Evolutionary conservation across 768 basidiomycete species (phyloP).

Genomic region (Russula virescens): DNA sequence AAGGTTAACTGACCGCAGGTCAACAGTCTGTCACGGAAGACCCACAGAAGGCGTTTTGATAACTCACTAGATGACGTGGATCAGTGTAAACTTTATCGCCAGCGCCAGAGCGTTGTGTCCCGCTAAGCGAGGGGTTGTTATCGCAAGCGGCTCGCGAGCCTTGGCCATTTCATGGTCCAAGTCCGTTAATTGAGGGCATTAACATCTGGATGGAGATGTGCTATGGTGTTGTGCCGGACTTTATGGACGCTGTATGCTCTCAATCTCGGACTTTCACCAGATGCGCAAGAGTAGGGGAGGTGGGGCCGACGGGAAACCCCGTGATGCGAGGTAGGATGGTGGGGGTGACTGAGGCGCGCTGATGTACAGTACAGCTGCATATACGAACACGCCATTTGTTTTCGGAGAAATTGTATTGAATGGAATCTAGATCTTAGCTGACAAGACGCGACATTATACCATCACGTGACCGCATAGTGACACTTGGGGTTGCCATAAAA

Average conservation of each 20-base stretch:
- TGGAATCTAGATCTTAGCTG: neutral
- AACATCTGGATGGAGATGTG: neutral
- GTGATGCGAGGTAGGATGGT: neutral
- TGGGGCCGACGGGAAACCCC: neutral
- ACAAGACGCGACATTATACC: neutral
- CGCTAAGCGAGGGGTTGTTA: neutral
- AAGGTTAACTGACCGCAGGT: too few species aligned
- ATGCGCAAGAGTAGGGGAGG: neutral
- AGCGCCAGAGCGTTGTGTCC: neutral
- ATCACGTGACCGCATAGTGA: constrained; percentile 20
- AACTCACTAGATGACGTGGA: neutral
- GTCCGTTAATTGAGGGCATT: too few species aligned
- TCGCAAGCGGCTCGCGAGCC: neutral
- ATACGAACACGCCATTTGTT: too few species aligned
- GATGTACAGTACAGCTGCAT: too few species aligned
- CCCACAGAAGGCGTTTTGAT: neutral
- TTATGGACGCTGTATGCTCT: neutral
- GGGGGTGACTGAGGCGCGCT: too few species aligned
- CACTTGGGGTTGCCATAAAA: constrained; percentile 23
- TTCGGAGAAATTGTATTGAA: too few species aligned
- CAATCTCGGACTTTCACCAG: constrained; percentile 6
- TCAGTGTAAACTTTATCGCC: neutral
- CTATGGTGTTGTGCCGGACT: neutral
- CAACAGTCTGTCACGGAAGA: neutral
- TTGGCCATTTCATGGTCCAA: too few species aligned